Conservation (phyloP, 306 rosid genomes). For the Abrus precatorius region DNA sequence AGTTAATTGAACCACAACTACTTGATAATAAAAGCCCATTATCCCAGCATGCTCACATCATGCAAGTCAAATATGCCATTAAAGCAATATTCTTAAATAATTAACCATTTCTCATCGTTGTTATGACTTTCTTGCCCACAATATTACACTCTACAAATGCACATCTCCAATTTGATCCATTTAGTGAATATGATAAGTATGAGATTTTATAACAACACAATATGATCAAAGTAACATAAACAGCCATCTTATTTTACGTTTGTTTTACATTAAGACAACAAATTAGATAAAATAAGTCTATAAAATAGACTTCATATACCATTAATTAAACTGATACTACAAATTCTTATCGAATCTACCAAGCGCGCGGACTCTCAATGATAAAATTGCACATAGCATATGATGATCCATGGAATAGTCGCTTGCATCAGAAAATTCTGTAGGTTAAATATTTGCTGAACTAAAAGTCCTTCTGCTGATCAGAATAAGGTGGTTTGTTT, state of each 20-base stretch:
- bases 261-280: too few species aligned
- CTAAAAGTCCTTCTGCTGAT: not conserved
- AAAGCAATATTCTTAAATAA: not conserved
- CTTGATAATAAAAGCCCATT: not conserved
- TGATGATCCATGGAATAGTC: not conserved
- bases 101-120: not conserved
- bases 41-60: too few species aligned
- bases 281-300: too few species aligned
- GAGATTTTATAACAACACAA: too few species aligned
- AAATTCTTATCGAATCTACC: too few species aligned
- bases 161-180: not conserved
- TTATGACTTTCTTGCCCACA: not conserved
- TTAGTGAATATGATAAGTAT: too few species aligned
- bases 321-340: too few species aligned
- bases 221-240: too few species aligned
- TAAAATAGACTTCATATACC: too few species aligned
- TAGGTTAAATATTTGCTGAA: not conserved
- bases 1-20: not conserved
- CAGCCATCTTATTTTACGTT: too few species aligned
- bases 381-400: not conserved
- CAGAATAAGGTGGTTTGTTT: too few species aligned
- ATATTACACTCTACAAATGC: not conserved
- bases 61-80: not conserved
- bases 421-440: not conserved
- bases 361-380: not conserved